A percentile compares a stretch with the other conserved stretches of the same genome.
Evolutionary conservation across 768 basidiomycete species (phyloP).

Genomic region (Rubroboletus satanas): DNA sequence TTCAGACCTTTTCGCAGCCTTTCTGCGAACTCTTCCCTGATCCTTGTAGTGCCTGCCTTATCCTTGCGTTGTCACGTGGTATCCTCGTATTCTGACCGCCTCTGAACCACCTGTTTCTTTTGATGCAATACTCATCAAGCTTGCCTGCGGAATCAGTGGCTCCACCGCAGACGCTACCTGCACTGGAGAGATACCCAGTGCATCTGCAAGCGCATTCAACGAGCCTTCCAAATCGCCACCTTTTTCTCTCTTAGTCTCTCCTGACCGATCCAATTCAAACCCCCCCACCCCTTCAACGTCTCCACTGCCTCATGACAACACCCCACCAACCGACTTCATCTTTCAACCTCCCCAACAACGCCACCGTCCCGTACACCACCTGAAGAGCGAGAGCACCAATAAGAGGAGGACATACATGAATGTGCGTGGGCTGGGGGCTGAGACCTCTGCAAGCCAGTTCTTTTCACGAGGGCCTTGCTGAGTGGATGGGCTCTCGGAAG

Average conservation of each 20-base stretch:
- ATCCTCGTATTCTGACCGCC: slow-evolving; percentile 34
- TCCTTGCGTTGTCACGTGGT: not conserved
- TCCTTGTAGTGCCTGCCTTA: not conserved
- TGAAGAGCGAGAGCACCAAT: slow-evolving; percentile 39
- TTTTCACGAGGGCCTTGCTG: not conserved
- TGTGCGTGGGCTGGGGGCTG: not conserved
- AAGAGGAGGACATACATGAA: slow-evolving; percentile 48
- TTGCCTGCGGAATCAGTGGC: slow-evolving; percentile 57
- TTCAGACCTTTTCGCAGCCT: not conserved
- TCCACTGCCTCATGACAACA: not conserved
- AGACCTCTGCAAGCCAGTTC: not conserved
- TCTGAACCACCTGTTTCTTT: slow-evolving; percentile 44
- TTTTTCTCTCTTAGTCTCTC: not conserved
- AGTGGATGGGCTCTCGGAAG: not conserved
- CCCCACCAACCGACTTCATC: slow-evolving; percentile 61
- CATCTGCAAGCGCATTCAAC: slow-evolving; percentile 57
- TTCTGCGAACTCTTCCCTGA: not conserved
- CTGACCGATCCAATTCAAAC: slow-evolving; percentile 4
- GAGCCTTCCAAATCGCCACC: slow-evolving; percentile 45
- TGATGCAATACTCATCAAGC: slow-evolving; percentile 48
- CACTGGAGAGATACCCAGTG: slow-evolving; percentile 56
- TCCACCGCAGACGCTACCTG: slow-evolving; percentile 63
- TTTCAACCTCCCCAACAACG: slow-evolving; percentile 42
- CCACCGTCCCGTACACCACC: slow-evolving; percentile 50
- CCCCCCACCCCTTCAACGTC: slow-evolving; percentile 1